These are phyloP conservation scores for Gamsiella multidivaricata DNA, from an alignment of 192 early-diverging fungal species.

Conservation along the genomic window DNA sequence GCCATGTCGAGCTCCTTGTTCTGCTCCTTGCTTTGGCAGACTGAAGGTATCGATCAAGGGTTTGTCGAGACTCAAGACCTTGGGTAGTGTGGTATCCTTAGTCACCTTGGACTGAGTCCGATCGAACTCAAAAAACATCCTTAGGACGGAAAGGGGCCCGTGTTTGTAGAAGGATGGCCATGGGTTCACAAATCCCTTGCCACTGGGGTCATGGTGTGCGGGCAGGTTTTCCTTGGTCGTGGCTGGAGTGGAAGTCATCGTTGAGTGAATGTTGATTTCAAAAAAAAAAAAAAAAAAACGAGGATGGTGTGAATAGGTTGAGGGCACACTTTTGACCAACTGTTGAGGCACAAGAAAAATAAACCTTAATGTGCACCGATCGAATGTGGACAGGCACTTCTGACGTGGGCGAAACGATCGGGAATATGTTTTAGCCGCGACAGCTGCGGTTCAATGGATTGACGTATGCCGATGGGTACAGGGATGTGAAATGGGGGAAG, in stretches of 20 bases:
- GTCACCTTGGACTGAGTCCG: slow-evolving; percentile 13
- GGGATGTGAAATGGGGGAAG: no score
- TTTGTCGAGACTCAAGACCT: slow-evolving; percentile 42
- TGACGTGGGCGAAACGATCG: background rate
- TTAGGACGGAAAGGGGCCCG: slow-evolving; percentile 12
- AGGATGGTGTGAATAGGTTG: background rate
- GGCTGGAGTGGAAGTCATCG: background rate
- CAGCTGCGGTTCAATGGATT: no score
- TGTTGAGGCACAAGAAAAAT: no score
- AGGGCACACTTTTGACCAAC: no score
- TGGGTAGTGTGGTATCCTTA: slow-evolving; percentile 7
- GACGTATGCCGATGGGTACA: no score
- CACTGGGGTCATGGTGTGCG: slow-evolving; percentile 60
- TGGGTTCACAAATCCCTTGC: slow-evolving; percentile 73
- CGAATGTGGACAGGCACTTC: no score
- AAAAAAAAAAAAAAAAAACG: background rate
- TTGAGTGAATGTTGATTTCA: background rate
- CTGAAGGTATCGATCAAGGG: slow-evolving; percentile 28
- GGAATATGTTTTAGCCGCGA: no score
- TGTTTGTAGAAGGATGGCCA: slow-evolving; percentile 66
- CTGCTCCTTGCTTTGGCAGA: slow-evolving; percentile 18
- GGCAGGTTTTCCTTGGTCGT: slow-evolving; percentile 7
- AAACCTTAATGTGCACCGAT: no score
- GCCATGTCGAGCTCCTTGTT: slow-evolving; percentile 13
- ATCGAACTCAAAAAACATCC: slow-evolving; percentile 16